These are phyloP conservation scores for Populus euphratica DNA, from an alignment of 345 rosid genomes.

Conservation along the genomic window DNA sequence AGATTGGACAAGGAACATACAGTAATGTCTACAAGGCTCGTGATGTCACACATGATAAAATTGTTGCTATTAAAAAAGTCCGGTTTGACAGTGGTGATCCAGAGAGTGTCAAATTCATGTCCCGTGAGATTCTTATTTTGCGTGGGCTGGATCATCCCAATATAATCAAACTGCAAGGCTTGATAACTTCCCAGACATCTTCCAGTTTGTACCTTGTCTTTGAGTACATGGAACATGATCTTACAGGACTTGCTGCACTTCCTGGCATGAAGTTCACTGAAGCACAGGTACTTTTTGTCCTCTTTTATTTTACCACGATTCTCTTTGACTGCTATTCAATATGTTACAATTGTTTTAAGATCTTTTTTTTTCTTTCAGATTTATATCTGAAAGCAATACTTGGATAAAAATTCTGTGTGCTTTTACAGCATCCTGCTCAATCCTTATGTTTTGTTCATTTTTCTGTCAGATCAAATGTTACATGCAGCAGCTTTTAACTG, in stretches of 20 bases:
- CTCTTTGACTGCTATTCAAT: not conserved
- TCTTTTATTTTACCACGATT: not conserved
- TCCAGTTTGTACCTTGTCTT: constrained; percentile 83
- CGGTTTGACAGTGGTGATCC: constrained; percentile 74
- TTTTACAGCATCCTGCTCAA: constrained; percentile 1
- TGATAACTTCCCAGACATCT: constrained; percentile 74
- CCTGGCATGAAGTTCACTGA: constrained; percentile 80
- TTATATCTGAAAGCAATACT: not conserved
- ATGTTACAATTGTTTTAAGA: not conserved
- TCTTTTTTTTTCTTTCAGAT: not conserved
- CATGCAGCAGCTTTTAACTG: constrained; percentile 89
- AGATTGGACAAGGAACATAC: constrained; percentile 99
- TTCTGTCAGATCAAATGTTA: constrained; percentile 78
- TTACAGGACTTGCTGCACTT: constrained; percentile 79
- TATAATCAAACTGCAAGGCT: constrained; percentile 81
- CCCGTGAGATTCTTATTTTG: constrained; percentile 74
- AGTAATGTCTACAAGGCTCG: constrained; percentile 89
- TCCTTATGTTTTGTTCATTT: constrained; percentile 1
- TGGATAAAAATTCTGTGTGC: not conserved
- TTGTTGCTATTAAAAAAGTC: constrained; percentile 82
- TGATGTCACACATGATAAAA: constrained; percentile 57
- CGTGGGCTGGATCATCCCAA: constrained; percentile 94
- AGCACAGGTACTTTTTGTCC: constrained; percentile 64
- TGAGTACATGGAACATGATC: constrained; percentile 99
- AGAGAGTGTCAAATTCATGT: constrained; percentile 91